These are phyloP conservation scores for Phytophthora pisi DNA, from an alignment of 352 stramenopile species.

Conservation along the genomic window DNA sequence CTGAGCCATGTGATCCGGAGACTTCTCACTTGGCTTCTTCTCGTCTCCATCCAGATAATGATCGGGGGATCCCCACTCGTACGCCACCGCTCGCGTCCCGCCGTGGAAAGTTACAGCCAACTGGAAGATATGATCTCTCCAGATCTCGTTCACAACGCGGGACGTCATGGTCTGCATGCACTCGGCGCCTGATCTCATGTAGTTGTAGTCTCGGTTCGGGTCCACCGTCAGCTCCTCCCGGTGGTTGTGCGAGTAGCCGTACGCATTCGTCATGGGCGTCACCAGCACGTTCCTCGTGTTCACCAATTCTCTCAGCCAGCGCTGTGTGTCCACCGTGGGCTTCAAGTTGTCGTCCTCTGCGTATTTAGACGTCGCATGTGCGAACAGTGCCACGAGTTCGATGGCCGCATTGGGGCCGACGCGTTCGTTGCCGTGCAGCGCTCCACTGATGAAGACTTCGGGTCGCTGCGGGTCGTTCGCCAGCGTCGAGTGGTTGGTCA, in stretches of 20 bases:
- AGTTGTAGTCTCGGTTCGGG: conserved; percentile 99
- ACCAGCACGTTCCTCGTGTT: conserved; percentile 85
- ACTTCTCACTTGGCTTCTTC: conserved; percentile 69
- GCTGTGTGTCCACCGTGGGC: conserved; percentile 53
- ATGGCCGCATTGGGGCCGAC: conserved; percentile 92
- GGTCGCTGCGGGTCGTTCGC: conserved; percentile 72
- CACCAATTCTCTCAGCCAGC: conserved; percentile 83
- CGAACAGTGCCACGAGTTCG: conserved; percentile 89
- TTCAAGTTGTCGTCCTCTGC: conserved; percentile 27
- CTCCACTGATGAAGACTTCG: conserved; percentile 96
- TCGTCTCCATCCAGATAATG: conserved; percentile 67
- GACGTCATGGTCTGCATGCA: conserved; percentile 98
- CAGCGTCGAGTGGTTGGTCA: conserved; percentile 90
- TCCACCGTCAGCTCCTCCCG: conserved; percentile 92
- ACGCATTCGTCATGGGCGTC: conserved; percentile 94
- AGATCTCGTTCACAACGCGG: conserved; percentile 97
- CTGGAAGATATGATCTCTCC: conserved; percentile 96
- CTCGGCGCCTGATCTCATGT: conserved; percentile 79
- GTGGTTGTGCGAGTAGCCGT: conserved; percentile 89
- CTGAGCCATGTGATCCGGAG: conserved; percentile 79
- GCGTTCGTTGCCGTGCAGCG: conserved; percentile 96
- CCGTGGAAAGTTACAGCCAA: conserved; percentile 98
- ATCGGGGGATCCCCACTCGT: conserved; percentile 97
- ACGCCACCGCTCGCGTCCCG: conserved; percentile 96
- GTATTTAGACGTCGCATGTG: conserved; percentile 59